Evolutionary conservation across 495 filamentous ascomycete species (phyloP).

Genomic region (Cercophora sp.): DNA sequence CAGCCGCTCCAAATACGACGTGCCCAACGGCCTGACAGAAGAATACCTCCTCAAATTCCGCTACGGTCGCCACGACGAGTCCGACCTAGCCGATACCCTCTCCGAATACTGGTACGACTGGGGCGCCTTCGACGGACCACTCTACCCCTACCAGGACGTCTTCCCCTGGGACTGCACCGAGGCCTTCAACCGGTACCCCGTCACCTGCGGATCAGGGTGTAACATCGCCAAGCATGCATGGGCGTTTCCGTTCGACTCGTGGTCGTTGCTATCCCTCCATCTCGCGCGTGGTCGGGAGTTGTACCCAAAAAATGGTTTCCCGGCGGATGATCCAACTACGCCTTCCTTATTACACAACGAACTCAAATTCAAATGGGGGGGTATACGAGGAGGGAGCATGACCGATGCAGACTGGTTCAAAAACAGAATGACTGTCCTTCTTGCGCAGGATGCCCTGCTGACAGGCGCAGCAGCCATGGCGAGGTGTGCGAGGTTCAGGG

Average conservation of each 20-base stretch:
- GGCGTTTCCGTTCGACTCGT: constrained; percentile 46
- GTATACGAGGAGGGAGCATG: too few relatives aligned
- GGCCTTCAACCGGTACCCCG: constrained; percentile 33
- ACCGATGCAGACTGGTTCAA: constrained; percentile 20
- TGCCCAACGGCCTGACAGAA: constrained; percentile 37
- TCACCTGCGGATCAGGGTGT: constrained; percentile 34
- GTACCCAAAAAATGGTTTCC: constrained; percentile 19
- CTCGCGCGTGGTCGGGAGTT: constrained; percentile 26
- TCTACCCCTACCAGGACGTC: constrained; percentile 35
- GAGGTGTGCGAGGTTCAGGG: constrained; percentile 17
- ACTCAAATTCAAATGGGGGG: neutral
- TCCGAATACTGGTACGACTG: constrained; percentile 45
- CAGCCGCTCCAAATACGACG: constrained; percentile 32
- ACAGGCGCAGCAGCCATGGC: constrained; percentile 34
- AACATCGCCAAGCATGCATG: constrained; percentile 41
- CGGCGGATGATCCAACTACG: neutral
- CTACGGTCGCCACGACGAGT: constrained; percentile 27
- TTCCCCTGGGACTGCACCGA: constrained; percentile 48
- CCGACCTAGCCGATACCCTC: constrained; percentile 38
- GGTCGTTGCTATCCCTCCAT: constrained; percentile 36
- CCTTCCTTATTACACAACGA: constrained; percentile 3
- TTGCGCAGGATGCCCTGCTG: constrained; percentile 27
- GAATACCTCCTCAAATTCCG: constrained; percentile 38
- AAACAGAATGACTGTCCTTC: constrained; percentile 33
- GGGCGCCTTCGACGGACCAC: constrained; percentile 33